Evolutionary conservation across 1,139 yeast species (phyloP), one percentile per base, ranked within the genome.

Genomic region (Ashbya aceris): DNA sequence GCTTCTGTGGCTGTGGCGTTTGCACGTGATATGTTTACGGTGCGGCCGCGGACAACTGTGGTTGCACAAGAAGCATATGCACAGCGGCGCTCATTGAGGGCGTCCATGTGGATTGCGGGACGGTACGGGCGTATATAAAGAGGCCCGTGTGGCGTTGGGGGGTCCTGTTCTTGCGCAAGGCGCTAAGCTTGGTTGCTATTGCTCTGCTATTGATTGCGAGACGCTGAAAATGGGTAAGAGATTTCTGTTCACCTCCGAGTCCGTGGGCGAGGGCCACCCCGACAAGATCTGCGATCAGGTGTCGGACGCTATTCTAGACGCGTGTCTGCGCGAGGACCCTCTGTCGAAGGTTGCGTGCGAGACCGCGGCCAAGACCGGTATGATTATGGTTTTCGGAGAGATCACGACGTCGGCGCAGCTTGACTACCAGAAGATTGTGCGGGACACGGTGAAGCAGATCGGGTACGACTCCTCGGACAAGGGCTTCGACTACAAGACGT

Each of bases 231-330:
- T 42, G 45, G 42, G 45, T 29, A 42, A 39, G 36, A 46, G 79
- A 49, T 84, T 84, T 69, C 74, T 85, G 61, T 84, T 85, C 67
- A 84, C 96, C 59, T 89, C 97, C 56, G 98, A 91, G 74, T 86
- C 96, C 56, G 96, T 86, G 59, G 96, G 96, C 73, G 96, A 86
- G 71, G 97, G 97, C 65, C 97, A 91, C 79, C 97, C 98, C 65
- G 98, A 91, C 68, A 91, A 91, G 81, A 93, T 91, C 73, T 91
- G 98, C 73, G 98, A 91, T 71, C 99, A 91, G 75, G 96, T 93
- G 54, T 84, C 95, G 44, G 98, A 93, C 66, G 98, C 98, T 61
- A 86, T 91, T 62, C 77, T 91, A 61, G 99, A 91, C 64, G 99
- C 98, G 58, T 91, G 97, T 76, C 75, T 91, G 59, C 79, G 85